A percentile compares a stretch with the other conserved stretches of the same genome.
phyloP scores from a whole-genome alignment of 441 rosid genomes.

The Pelargonium fulgidum region DNA sequence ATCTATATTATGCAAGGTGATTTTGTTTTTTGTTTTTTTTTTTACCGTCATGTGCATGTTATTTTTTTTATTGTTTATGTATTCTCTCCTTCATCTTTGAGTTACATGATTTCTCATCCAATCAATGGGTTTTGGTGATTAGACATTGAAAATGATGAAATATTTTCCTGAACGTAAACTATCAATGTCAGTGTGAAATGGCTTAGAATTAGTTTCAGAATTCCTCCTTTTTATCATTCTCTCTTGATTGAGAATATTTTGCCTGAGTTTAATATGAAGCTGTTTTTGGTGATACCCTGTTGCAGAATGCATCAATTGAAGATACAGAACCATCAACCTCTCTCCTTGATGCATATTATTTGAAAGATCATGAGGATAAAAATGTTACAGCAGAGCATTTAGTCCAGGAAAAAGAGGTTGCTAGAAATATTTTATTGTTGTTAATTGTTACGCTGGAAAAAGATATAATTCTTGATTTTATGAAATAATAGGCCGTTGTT shows the following conservation, averaged over 20 bases:
- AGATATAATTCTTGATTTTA: conserved; percentile 17
- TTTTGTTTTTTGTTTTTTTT: not conserved
- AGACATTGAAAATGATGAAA: not conserved
- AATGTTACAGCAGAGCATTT: conserved; percentile 27
- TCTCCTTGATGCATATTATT: conserved; percentile 72
- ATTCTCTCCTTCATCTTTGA: not conserved
- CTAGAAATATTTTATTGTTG: conserved; percentile 21
- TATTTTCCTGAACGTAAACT: not conserved
- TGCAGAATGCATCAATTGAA: conserved; percentile 35
- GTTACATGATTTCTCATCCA: not conserved
- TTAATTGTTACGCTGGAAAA: conserved; percentile 16
- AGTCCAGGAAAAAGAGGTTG: conserved; percentile 41
- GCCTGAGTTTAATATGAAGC: conserved; percentile 13
- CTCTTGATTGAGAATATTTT: not conserved
- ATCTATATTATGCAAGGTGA: not conserved
- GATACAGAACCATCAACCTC: conserved; percentile 34
- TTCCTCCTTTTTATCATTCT: not conserved
- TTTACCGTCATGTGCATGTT: not conserved
- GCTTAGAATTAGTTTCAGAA: conserved; percentile 4
- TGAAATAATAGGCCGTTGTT: conserved; percentile 41
- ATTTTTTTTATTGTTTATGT: not conserved
- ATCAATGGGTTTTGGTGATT: not conserved
- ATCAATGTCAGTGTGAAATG: conserved; percentile 4
- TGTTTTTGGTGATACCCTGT: conserved; percentile 21
- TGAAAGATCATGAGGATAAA: conserved; percentile 40